Evolutionary conservation across 83 land plant species (phyloP).

Genomic region (Isoetes engelmannii): DNA sequence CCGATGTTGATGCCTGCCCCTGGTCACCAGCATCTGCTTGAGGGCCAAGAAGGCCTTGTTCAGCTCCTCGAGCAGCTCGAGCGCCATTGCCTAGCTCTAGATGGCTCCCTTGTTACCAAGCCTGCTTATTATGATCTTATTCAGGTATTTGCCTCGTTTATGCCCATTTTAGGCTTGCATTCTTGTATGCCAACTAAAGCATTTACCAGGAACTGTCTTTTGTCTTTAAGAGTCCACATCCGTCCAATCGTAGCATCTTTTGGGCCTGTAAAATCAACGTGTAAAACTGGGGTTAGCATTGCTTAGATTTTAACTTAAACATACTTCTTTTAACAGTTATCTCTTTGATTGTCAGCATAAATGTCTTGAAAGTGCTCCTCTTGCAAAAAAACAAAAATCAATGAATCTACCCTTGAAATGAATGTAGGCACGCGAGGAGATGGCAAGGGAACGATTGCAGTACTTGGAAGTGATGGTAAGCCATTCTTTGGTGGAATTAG

Average conservation of each 20-base stretch:
- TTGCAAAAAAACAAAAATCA: too few species aligned
- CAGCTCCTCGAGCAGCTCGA: conserved; percentile 73
- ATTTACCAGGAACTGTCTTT: too few species aligned
- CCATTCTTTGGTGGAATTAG: background rate
- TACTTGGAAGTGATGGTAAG: conserved; percentile 85
- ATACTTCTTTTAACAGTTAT: too few species aligned
- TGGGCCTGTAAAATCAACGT: too few species aligned
- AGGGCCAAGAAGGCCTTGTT: conserved; percentile 34
- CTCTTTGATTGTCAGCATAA: too few species aligned
- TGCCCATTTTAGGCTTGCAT: too few species aligned
- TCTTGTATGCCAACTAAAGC: too few species aligned
- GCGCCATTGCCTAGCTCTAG: conserved; percentile 90
- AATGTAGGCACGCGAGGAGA: conserved; percentile 85
- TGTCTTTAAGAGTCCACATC: too few species aligned
- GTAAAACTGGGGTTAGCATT: too few species aligned
- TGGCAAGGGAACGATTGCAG: conserved; percentile 69
- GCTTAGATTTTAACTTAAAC: too few species aligned
- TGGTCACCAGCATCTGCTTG: conserved; percentile 38
- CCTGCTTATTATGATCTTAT: conserved; percentile 68
- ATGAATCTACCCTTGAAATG: background rate
- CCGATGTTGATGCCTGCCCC: conserved; percentile 28
- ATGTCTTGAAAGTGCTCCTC: too few species aligned
- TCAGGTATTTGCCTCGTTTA: conserved; percentile 31
- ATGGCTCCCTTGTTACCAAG: conserved; percentile 77
- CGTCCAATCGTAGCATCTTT: too few species aligned